Conservation (phyloP, 2,329 filamentous ascomycete genomes). For the Orbilia quercus region DNA sequence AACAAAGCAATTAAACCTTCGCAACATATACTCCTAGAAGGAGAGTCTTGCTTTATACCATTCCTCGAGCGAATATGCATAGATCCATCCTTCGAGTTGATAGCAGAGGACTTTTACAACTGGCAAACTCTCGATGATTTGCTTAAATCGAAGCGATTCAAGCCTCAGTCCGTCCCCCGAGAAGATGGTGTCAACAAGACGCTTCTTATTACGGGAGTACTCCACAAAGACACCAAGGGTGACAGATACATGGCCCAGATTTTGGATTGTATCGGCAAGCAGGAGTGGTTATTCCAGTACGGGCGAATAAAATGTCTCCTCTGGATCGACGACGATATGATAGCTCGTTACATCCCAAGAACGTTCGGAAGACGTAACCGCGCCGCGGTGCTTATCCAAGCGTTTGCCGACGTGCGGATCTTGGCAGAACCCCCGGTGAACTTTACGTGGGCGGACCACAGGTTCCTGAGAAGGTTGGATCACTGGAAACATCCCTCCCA, state of each 20-base stretch:
- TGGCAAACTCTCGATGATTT: conserved; percentile 71
- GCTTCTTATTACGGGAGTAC: conserved; percentile 77
- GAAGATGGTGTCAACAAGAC: conserved; percentile 73
- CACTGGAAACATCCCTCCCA: conserved; percentile 67
- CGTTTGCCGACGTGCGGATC: conserved; percentile 71
- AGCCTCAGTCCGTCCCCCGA: conserved; percentile 67
- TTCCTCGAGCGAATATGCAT: conserved; percentile 71
- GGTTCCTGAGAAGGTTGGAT: conserved; percentile 64
- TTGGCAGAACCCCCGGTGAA: conserved; percentile 64
- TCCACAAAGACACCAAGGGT: conserved; percentile 68
- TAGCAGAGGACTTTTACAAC: conserved; percentile 71
- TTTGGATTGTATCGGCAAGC: conserved; percentile 69
- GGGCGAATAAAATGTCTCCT: conserved; percentile 83
- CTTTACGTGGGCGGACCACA: conserved; percentile 61
- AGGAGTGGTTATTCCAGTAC: conserved; percentile 76
- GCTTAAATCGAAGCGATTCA: conserved; percentile 68
- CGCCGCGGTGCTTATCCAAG: conserved; percentile 70
- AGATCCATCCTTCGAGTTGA: conserved; percentile 65
- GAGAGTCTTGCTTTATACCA: conserved; percentile 71
- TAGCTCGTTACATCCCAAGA: conserved; percentile 71
- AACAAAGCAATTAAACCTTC: conserved; percentile 80
- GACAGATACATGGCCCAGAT: conserved; percentile 73
- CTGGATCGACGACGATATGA: conserved; percentile 75
- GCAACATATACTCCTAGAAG: conserved; percentile 84
- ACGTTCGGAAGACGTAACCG: conserved; percentile 70